A percentile compares a stretch with the other conserved stretches of the same genome.
Evolutionary conservation across 306 rosid species (phyloP).

Genomic region (Malus domestica): ASM211411v1 NC_041805.1:10138501-10139000

Average conservation of each 20-base stretch:
- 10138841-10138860: neutral
- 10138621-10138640: neutral
- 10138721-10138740: neutral
- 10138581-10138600: neutral
- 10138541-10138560: neutral
- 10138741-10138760: constrained; percentile 3
- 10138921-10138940: neutral
- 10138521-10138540: neutral
- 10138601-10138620: neutral
- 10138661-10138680: neutral
- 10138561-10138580: neutral
- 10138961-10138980: too few species aligned
- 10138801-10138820: neutral
- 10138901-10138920: neutral
- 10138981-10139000: neutral
- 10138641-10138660: neutral
- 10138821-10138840: neutral
- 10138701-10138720: neutral
- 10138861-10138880: neutral
- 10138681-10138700: too few species aligned
- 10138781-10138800: neutral
- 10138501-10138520: neutral
- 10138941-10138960: neutral
- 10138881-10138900: neutral
- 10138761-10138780: neutral